Base-by-base conservation (phyloP, 176 grass and related monocot genomes). In the Hyparrhenia diplandra region DNA sequence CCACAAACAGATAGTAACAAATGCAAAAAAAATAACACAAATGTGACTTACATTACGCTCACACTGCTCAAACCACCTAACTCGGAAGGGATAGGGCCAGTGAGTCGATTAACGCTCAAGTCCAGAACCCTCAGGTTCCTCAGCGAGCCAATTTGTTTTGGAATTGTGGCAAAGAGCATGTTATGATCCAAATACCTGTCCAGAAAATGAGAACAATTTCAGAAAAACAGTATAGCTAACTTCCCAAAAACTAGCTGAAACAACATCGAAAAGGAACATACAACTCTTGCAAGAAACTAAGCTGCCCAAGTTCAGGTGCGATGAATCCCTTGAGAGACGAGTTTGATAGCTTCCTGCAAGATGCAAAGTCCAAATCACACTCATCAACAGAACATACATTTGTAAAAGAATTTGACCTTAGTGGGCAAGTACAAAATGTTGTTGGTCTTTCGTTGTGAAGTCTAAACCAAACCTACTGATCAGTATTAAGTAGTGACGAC, bases 241-340 rank as follows among this genome's bases (percentile, higher is more conserved):
- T 36, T 9, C 13, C 12, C 1, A 0, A 5, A 52, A 31, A 58
- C 63, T 21, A 71, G 63, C 3, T 67, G 41, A 69, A 43, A 54
- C 1, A 13, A 66, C 28, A 60, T 25, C 83, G 67, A 67, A 62
- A 71, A 29, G 2, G 31, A 10, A 74, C 92, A 74, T 91, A 99
- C 96, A 95, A 51, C 77, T 99, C 96, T 82, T 95, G 88, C 86
- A 99, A 73, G 59, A 92, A 99, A 75, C 25, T 82, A 4, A 99
- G 79, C 16, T 52, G 73, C 30, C 86, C 88, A 74, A 99, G 82
- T 68, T 88, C 88, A 0, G 84, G 90, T 41, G 96, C 75, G 18
- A 99, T 80, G 82, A 99, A 99, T 81, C 96, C 96, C 84, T 88
- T 99, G 54, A 99, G 86, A 21, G 89, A 90, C 8, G 76, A 91